These are phyloP conservation scores for Populus hybrid DNA, from an alignment of 441 rosid genomes.

Conservation along the genomic window DNA sequence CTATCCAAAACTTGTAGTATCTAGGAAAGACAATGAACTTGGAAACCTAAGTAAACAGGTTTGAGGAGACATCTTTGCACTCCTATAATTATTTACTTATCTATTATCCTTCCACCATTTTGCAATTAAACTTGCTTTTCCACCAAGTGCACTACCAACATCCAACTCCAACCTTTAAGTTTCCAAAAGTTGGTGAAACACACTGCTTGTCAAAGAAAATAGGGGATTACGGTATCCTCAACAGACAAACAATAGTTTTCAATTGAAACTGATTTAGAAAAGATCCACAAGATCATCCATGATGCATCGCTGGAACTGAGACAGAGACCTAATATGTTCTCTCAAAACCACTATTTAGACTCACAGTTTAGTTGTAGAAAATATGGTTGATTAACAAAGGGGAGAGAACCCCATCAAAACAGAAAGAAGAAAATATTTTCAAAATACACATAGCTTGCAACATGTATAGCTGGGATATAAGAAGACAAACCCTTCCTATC, in stretches of 20 bases:
- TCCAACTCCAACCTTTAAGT: neutral
- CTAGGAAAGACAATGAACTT: neutral
- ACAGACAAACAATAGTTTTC: neutral
- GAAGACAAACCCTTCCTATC: conserved; percentile 52
- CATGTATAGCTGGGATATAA: conserved; percentile 10
- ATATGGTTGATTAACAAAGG: neutral
- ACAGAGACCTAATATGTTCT: neutral
- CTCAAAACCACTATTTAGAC: neutral
- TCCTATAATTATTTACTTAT: neutral
- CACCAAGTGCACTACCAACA: neutral
- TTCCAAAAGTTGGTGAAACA: neutral
- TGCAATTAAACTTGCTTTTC: neutral
- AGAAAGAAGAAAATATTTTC: neutral
- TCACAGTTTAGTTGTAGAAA: neutral
- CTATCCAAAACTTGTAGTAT: neutral
- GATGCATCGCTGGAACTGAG: neutral
- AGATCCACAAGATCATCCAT: neutral
- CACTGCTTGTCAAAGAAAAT: neutral
- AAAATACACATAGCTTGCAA: neutral
- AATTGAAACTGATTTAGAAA: neutral
- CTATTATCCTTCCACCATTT: neutral
- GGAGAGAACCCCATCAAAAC: neutral
- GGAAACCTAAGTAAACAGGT: neutral
- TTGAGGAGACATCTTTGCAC: neutral
- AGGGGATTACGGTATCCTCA: neutral